These are phyloP conservation scores for Zizania palustris DNA, from an alignment of 202 grass and related monocot species.

Conservation along the genomic window DNA sequence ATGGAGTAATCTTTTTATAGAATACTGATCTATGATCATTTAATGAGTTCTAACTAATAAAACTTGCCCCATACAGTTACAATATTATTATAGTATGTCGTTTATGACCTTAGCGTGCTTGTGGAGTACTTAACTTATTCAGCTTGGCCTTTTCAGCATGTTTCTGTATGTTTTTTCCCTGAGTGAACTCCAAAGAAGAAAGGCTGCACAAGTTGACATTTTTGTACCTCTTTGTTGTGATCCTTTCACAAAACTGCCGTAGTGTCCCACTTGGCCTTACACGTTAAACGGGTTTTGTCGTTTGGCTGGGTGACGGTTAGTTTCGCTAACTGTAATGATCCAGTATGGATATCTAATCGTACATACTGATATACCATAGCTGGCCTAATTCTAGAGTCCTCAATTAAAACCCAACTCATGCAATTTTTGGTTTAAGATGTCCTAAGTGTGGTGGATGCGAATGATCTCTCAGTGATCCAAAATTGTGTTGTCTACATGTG, in stretches of 20 bases:
- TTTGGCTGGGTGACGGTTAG: neutral
- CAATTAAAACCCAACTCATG: neutral
- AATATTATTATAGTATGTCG: neutral
- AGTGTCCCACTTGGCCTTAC: neutral
- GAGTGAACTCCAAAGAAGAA: slow-evolving; percentile 1
- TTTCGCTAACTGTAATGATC: neutral
- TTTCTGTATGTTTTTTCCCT: neutral
- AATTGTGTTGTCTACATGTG: slow-evolving; percentile 40
- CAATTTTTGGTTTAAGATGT: slow-evolving; percentile 1
- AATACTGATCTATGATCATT: neutral
- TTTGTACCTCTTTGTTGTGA: neutral
- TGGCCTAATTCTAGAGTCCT: neutral
- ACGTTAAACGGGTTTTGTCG: neutral
- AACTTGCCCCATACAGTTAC: neutral
- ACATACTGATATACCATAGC: neutral
- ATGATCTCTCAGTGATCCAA: slow-evolving; percentile 8
- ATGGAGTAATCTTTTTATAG: neutral
- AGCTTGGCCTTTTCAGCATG: slow-evolving; percentile 16
- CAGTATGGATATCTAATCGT: neutral
- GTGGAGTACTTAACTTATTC: neutral
- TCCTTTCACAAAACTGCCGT: neutral
- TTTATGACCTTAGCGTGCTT: neutral
- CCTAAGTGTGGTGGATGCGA: neutral
- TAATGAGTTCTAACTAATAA: neutral
- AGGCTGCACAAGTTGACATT: neutral